Percentiles rank a stretch among this genome's conserved stretches.
phyloP scores from a whole-genome alignment of 2,329 filamentous ascomycete species.

The Macroventuria anomochaeta region DNA sequence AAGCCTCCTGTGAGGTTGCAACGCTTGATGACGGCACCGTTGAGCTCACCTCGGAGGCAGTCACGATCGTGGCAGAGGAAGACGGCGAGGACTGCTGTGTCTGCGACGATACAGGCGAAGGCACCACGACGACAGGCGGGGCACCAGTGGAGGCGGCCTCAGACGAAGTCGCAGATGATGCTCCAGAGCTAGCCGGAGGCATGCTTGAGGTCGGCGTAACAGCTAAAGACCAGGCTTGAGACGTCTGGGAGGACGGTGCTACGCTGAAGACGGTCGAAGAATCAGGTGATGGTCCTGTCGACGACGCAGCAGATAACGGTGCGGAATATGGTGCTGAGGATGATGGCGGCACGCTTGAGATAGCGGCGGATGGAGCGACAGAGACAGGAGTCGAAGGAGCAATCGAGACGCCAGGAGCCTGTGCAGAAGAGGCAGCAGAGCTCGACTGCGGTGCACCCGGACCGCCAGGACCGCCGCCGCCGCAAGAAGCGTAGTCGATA shows the following conservation, averaged over 20 bases:
- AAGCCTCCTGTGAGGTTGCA: neutral
- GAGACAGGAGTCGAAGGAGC: neutral
- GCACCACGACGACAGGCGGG: neutral
- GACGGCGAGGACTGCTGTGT: neutral
- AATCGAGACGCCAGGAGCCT: neutral
- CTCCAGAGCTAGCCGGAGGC: neutral
- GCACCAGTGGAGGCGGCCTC: neutral
- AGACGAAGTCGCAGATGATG: neutral
- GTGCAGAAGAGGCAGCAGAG: neutral
- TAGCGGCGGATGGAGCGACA: neutral
- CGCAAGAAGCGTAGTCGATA: conserved; percentile 26
- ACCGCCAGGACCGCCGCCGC: neutral
- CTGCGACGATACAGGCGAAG: neutral
- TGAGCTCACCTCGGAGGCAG: neutral
- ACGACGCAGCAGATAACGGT: neutral
- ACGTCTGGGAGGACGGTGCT: neutral
- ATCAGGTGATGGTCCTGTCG: too few relatives aligned
- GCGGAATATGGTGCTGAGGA: too few relatives aligned
- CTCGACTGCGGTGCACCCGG: neutral
- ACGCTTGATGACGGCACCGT: neutral
- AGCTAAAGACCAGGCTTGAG: neutral
- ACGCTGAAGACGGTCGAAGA: neutral
- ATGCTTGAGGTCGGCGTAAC: neutral
- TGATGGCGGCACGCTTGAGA: too few relatives aligned
- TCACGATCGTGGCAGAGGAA: neutral